Percentiles rank a stretch among this genome's conserved stretches.
phyloP scores from a whole-genome alignment of 257 asterid genomes.

The Thymus quinquecostatus region DNA sequence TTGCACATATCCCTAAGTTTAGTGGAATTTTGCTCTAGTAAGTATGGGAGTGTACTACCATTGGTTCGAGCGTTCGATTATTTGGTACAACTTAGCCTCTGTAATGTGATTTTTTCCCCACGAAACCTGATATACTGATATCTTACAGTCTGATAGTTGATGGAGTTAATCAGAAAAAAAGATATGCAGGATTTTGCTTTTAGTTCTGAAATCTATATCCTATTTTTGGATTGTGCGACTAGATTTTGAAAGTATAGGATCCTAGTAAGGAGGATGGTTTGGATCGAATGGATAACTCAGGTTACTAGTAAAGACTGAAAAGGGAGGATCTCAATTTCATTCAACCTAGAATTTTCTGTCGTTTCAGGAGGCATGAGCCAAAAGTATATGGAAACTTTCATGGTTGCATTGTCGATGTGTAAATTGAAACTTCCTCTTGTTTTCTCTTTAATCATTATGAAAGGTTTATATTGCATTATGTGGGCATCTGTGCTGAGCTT shows the following conservation, averaged over 20 bases:
- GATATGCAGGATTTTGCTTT: neutral
- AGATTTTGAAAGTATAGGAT: neutral
- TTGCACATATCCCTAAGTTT: slow-evolving; percentile 8
- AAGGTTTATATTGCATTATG: slow-evolving; percentile 30
- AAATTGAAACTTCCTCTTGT: neutral
- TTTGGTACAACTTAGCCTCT: neutral
- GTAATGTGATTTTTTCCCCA: slow-evolving; percentile 8
- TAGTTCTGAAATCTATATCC: neutral
- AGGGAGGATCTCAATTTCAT: slow-evolving; percentile 3
- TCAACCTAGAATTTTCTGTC: neutral
- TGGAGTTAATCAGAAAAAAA: neutral
- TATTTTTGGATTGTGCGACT: neutral
- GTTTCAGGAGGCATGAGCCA: neutral
- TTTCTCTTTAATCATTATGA: slow-evolving; percentile 9
- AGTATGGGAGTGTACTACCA: neutral
- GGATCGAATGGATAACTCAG: neutral
- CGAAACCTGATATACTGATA: neutral
- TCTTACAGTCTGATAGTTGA: neutral
- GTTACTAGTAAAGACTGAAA: slow-evolving; percentile 13
- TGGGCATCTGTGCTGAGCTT: slow-evolving; percentile 36
- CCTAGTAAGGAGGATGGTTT: slow-evolving; percentile 12
- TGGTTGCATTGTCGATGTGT: slow-evolving; percentile 19
- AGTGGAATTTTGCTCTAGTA: slow-evolving; percentile 5
- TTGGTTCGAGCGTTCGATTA: neutral
- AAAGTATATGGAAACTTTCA: slow-evolving; percentile 1